Percentiles rank a stretch among this genome's conserved stretches.
phyloP scores from a whole-genome alignment of 1,284 basidiomycete genomes.

The Tremellales sp. region DNA sequence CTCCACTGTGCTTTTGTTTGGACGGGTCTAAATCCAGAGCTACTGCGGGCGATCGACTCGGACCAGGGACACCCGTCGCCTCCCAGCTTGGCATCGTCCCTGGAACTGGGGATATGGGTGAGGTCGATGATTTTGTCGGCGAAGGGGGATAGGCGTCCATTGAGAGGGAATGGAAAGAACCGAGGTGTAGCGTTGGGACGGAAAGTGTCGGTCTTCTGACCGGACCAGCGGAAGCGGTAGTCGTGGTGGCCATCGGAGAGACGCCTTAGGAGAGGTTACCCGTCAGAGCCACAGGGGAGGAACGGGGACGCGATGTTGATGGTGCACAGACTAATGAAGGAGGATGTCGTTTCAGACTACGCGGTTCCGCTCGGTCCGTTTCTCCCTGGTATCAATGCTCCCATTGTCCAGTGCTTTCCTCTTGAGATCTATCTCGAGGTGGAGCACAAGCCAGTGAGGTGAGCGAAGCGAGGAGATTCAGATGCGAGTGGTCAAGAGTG shows the following conservation, averaged over 20 bases:
- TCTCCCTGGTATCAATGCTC: too few species aligned
- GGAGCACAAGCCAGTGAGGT: too few species aligned
- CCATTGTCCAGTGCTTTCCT: too few species aligned
- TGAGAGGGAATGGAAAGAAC: conserved; percentile 23
- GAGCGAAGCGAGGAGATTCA: too few species aligned
- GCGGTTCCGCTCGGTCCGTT: too few species aligned
- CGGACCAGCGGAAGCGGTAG: neutral
- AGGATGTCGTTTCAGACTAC: too few species aligned
- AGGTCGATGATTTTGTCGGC: conserved; percentile 1
- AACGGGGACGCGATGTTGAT: neutral
- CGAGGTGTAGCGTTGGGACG: conserved; percentile 28
- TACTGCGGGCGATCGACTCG: neutral
- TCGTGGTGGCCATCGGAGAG: neutral
- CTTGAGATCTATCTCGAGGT: too few species aligned
- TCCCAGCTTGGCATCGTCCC: neutral
- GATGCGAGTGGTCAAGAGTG: too few species aligned
- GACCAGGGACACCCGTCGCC: neutral
- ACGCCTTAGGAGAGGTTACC: neutral
- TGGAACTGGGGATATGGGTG: neutral
- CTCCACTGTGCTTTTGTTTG: neutral
- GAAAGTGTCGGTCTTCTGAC: conserved; percentile 6
- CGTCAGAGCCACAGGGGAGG: neutral
- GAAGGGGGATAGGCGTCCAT: conserved; percentile 12
- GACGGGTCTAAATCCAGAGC: too few species aligned
- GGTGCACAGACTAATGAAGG: too few species aligned